phyloP scores from a whole-genome alignment of 2,329 filamentous ascomycete species.

The Chaetomium globosum region DNA sequence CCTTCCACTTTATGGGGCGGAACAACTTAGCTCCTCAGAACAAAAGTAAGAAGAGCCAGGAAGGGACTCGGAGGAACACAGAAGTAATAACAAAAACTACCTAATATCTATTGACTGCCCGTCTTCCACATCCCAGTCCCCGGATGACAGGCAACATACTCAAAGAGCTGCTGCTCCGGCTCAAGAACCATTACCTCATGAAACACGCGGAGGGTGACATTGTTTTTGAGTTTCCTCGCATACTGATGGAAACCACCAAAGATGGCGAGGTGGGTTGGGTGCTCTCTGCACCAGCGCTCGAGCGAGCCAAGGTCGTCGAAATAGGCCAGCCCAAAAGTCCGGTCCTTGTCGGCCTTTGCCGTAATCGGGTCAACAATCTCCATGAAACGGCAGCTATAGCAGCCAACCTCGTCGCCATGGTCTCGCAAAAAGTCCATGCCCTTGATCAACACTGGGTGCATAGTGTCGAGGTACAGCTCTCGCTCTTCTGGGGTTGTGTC shows the following conservation, averaged over 20 bases:
- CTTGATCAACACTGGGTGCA: constrained; percentile 48
- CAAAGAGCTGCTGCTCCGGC: constrained; percentile 47
- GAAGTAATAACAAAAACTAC: not conserved
- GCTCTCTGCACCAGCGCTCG: constrained; percentile 46
- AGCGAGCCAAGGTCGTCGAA: constrained; percentile 47
- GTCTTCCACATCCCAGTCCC: constrained; percentile 41
- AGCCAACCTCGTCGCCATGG: constrained; percentile 48
- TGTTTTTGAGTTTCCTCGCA: constrained; percentile 43
- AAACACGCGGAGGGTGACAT: constrained; percentile 44
- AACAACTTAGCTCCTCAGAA: no score
- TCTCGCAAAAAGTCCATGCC: constrained; percentile 52
- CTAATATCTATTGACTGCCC: not conserved
- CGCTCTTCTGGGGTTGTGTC: constrained; percentile 46
- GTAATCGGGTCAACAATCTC: constrained; percentile 43
- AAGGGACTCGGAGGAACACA: no score
- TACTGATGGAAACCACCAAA: constrained; percentile 48
- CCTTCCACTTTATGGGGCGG: no score
- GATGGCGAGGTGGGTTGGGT: constrained; percentile 47
- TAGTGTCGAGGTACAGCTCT: constrained; percentile 48
- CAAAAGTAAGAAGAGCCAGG: no score
- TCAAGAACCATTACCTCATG: constrained; percentile 48
- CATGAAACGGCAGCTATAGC: constrained; percentile 50
- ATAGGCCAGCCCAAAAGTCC: constrained; percentile 48
- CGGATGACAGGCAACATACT: constrained; percentile 48
- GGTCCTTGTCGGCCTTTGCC: constrained; percentile 36